These are phyloP conservation scores for Trichoderma sp. DNA, from an alignment of 2,329 filamentous ascomycete species.

Conservation along the genomic window DNA sequence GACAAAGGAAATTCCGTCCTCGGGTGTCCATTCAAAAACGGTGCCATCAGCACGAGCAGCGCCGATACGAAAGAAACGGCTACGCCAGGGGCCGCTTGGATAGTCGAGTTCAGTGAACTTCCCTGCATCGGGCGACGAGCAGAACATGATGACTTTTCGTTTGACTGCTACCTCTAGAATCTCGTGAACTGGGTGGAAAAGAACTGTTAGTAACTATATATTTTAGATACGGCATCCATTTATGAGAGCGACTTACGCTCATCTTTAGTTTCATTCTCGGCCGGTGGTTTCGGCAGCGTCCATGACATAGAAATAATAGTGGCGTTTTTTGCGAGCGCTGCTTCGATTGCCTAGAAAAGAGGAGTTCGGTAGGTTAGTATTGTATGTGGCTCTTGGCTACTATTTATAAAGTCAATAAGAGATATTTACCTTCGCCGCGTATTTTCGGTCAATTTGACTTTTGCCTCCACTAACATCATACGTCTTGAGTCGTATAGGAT, in stretches of 20 bases:
- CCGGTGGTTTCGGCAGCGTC: not conserved
- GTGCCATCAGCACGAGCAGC: not conserved
- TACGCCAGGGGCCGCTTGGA: not conserved
- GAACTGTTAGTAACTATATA: too few species aligned
- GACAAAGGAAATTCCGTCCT: not conserved
- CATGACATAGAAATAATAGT: not conserved
- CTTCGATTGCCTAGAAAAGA: not conserved
- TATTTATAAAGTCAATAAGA: too few species aligned
- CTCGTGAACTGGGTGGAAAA: too few species aligned
- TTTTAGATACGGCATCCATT: not conserved
- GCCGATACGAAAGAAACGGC: not conserved
- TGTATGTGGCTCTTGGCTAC: too few species aligned
- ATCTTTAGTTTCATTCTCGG: not conserved
- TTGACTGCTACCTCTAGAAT: too few species aligned
- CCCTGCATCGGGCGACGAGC: too few species aligned
- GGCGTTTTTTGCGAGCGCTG: not conserved
- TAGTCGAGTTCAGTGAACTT: not conserved
- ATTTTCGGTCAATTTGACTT: not conserved
- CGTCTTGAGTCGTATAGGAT: constrained; percentile 25
- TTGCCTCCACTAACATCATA: not conserved
- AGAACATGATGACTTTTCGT: too few species aligned
- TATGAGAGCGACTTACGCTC: not conserved
- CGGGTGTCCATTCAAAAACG: not conserved
- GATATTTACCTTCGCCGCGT: not conserved
- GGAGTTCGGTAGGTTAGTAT: too few species aligned